Conservation (phyloP, 495 filamentous ascomycete species). For the Evernia prunastri region DNA sequence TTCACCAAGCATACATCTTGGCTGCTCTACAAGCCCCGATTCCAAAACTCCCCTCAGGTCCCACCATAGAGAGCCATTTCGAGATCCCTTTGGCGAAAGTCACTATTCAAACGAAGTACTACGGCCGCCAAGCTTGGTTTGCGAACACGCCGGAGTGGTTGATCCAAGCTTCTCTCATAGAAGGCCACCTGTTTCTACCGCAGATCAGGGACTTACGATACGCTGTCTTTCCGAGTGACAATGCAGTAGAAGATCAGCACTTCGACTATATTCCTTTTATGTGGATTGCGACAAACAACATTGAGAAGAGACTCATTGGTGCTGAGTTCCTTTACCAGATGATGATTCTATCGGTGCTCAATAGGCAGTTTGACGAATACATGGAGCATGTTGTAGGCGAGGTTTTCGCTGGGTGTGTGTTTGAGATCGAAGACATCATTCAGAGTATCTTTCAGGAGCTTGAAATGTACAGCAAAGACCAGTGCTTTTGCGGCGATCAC, state of each 20-base stretch:
- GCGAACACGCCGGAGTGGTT: constrained; percentile 15
- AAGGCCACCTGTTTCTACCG: constrained; percentile 22
- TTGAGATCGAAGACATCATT: constrained; percentile 23
- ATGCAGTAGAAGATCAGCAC: constrained; percentile 16
- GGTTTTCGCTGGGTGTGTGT: constrained; percentile 21
- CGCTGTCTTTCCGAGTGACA: constrained; percentile 16
- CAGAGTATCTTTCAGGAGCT: constrained; percentile 20
- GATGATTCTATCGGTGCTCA: constrained; percentile 37
- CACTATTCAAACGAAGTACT: constrained; percentile 22
- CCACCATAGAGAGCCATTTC: constrained; percentile 22
- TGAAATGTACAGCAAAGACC: constrained; percentile 15
- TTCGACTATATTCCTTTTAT: constrained; percentile 20
- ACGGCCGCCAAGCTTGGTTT: constrained; percentile 20
- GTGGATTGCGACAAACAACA: constrained; percentile 19
- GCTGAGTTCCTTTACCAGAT: constrained; percentile 33
- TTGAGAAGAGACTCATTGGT: constrained; percentile 14
- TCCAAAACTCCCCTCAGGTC: not conserved
- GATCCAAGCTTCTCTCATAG: constrained; percentile 23
- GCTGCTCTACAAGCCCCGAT: constrained; percentile 20
- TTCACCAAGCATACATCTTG: constrained; percentile 22
- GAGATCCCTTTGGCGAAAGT: constrained; percentile 19
- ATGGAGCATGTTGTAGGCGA: constrained; percentile 30
- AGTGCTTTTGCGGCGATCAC: constrained; percentile 14
- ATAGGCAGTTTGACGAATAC: constrained; percentile 38
- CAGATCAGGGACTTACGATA: constrained; percentile 18